Evolutionary conservation across 352 stramenopile species (phyloP), one percentile per base, ranked within the genome.

Genomic region (Peronospora farinosa): DNA sequence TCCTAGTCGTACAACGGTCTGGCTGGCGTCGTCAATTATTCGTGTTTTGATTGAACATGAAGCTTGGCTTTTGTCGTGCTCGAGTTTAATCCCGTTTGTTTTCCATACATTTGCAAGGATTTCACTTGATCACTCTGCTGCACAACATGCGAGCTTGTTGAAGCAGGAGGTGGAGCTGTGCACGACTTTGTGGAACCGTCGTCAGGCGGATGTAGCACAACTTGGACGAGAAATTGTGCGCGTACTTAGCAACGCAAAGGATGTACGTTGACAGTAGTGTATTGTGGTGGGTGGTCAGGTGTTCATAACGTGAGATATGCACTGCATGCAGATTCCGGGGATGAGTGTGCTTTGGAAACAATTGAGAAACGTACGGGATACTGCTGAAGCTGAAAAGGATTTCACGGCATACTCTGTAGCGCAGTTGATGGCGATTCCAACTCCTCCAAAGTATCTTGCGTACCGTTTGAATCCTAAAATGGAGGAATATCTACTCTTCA

Each of bases 321-420:
- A 57, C 5, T 46, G 12, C 4, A 31, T 42, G 9, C 19, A 91
- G 79, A 83, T 88, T 25, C 66, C 74, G 2, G 80, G 80, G n/a
- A 91, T 91, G 72, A 86, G 77, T 23, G 42, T 63, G n/a, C 49
- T 91, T 12, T 91, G 80, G 80, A 91, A 91, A 44, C 78, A 89
- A 51, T 57, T 89, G 31, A 68, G 78, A 15, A 83, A 69, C 33
- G 76, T 88, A 8, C 72, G 71, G 1, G 76, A 91, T 47, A 62
- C 53, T 41, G 37, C 44, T 35, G 48, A 57, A 23, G 65, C 78
- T 35, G 58, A 58, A 7, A 82, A 83, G 25, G 78, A 87, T 45
- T 38, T 62, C 9, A 65, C 60, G 0, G 60, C 77, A 2, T 78
- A 79, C 28, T 88, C 80, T 5, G 78, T 91, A 6, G 63, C 80